Evolutionary conservation across 1,284 basidiomycete species (phyloP).

Genomic region (Tetrapyrgos nigripes): DNA sequence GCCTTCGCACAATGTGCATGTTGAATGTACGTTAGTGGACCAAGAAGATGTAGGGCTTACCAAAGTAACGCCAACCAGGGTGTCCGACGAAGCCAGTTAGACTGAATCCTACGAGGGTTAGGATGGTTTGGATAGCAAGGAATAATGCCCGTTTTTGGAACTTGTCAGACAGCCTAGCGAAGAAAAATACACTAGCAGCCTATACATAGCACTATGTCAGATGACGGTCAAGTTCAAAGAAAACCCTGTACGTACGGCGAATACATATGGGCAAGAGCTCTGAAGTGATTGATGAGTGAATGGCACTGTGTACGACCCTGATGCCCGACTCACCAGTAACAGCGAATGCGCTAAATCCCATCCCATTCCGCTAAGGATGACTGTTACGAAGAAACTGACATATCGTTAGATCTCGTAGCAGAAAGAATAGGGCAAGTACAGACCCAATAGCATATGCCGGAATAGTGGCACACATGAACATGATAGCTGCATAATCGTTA

Average conservation of each 20-base stretch:
- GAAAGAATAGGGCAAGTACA: conserved; percentile 9
- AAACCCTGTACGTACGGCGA: conserved; percentile 39
- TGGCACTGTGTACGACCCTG: too few species aligned
- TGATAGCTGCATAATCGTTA: conserved; percentile 31
- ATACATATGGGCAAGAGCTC: conserved; percentile 54
- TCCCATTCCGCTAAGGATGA: conserved; percentile 52
- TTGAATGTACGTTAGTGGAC: not conserved
- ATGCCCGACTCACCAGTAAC: conserved; percentile 44
- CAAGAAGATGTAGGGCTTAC: conserved; percentile 28
- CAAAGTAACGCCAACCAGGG: conserved; percentile 45
- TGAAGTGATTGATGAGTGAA: conserved; percentile 22
- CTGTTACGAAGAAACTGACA: conserved; percentile 47
- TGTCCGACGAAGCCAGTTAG: conserved; percentile 44
- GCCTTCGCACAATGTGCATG: conserved; percentile 34
- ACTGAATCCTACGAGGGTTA: conserved; percentile 45
- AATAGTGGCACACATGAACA: conserved; percentile 51
- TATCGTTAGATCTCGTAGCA: not conserved
- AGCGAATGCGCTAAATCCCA: conserved; percentile 48
- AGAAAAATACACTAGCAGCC: conserved; percentile 45
- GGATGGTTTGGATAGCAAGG: conserved; percentile 45
- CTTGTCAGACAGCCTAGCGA: conserved; percentile 53
- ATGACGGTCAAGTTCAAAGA: not conserved
- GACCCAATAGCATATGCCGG: conserved; percentile 52
- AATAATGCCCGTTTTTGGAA: conserved; percentile 45
- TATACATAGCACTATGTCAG: conserved; percentile 17